phyloP scores from a whole-genome alignment of 352 stramenopile species.

The Phytophthora chlamydospora region DNA sequence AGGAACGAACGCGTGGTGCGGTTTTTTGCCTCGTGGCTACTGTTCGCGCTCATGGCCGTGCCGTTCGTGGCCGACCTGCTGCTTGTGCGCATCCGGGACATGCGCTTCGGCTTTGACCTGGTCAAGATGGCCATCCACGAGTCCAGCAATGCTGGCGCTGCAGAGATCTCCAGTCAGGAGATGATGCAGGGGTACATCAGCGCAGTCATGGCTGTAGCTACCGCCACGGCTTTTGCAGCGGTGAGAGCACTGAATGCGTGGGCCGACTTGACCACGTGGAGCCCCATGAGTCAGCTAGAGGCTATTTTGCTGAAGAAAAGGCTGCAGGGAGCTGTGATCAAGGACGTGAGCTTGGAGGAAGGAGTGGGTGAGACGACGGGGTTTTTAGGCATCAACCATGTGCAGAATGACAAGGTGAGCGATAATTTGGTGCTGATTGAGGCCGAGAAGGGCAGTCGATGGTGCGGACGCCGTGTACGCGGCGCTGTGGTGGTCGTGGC shows the following conservation, averaged over 20 bases:
- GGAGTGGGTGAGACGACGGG: conserved; percentile 8
- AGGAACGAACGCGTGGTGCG: not conserved
- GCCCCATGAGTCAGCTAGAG: conserved; percentile 5
- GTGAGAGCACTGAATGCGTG: conserved; percentile 9
- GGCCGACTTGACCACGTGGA: conserved; percentile 25
- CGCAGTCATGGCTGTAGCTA: not conserved
- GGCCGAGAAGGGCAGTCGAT: too few species aligned
- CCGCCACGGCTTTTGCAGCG: conserved; percentile 21
- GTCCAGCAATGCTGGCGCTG: conserved; percentile 24
- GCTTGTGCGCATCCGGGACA: conserved; percentile 35
- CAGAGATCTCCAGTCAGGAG: conserved; percentile 28
- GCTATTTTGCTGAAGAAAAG: not conserved
- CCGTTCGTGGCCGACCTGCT: conserved; percentile 41
- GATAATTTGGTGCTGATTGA: too few species aligned
- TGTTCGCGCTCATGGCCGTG: conserved; percentile 28
- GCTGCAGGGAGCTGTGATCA: not conserved
- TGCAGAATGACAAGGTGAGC: not conserved
- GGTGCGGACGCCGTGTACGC: not conserved
- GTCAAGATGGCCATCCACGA: conserved; percentile 46
- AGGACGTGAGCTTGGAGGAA: conserved; percentile 9
- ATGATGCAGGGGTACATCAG: conserved; percentile 27
- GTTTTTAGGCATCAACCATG: conserved; percentile 4
- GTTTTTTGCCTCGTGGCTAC: conserved; percentile 16
- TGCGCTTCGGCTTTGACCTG: conserved; percentile 40
- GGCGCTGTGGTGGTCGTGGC: not conserved